Conservation (phyloP, 192 early-diverging fungal species). For the Coemansia sp. region DNA sequence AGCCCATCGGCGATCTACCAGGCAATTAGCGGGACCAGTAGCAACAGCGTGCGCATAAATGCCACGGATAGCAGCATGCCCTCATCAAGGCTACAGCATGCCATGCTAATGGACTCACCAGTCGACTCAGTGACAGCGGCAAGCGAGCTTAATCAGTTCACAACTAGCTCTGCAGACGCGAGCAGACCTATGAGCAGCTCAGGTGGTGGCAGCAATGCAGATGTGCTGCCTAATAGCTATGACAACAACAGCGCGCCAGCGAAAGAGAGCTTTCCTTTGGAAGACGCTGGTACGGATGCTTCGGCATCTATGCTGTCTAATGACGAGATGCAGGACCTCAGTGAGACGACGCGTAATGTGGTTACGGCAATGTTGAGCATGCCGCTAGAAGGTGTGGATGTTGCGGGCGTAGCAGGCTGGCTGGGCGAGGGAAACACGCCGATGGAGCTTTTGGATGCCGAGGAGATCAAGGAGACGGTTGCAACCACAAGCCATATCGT, state of each 20-base stretch:
- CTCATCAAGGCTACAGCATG: conserved; percentile 17
- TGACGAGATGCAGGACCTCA: conserved; percentile 39
- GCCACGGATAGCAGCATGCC: background rate
- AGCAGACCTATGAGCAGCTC: background rate
- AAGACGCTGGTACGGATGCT: background rate
- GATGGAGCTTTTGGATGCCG: conserved; percentile 34
- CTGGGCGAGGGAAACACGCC: conserved; percentile 48
- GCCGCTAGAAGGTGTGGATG: conserved; percentile 49
- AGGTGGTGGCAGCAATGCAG: background rate
- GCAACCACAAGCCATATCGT: conserved; percentile 49
- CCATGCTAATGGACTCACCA: conserved; percentile 31
- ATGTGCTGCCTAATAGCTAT: background rate
- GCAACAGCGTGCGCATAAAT: conserved; percentile 7
- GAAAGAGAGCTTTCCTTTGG: background rate
- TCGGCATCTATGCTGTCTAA: conserved; percentile 16
- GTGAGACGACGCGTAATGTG: conserved; percentile 37
- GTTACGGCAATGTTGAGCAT: conserved; percentile 43
- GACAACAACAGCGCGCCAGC: background rate
- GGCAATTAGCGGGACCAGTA: conserved; percentile 17
- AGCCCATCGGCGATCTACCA: conserved; percentile 48
- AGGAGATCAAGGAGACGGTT: conserved; percentile 46
- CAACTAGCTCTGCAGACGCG: background rate
- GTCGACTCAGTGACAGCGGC: conserved; percentile 15
- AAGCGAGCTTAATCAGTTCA: conserved; percentile 29
- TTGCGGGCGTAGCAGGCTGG: conserved; percentile 47